Evolutionary conservation across 2,329 filamentous ascomycete genomes (phyloP).

Genomic region (Trichoderma sp.): DNA sequence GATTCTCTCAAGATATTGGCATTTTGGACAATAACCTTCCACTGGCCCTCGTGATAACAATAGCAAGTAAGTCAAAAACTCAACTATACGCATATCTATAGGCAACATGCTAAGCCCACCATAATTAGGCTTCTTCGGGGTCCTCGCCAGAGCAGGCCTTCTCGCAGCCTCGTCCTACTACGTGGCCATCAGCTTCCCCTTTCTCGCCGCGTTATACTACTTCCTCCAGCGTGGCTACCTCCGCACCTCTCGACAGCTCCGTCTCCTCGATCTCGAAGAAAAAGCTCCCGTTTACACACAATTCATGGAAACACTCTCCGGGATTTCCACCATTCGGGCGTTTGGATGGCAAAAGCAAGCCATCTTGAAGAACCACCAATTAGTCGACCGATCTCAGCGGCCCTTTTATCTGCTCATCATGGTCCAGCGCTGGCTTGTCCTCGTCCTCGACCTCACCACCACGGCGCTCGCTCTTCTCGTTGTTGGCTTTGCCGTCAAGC

Average conservation of each 20-base stretch:
- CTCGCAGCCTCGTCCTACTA: constrained; percentile 37
- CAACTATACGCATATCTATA: not conserved
- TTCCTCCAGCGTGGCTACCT: constrained; percentile 50
- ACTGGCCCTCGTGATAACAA: constrained; percentile 40
- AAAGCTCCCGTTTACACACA: constrained; percentile 47
- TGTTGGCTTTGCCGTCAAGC: constrained; percentile 50
- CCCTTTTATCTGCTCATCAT: constrained; percentile 62
- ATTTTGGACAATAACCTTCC: constrained; percentile 50
- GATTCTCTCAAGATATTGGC: constrained; percentile 50
- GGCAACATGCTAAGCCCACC: not conserved
- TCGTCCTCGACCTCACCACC: constrained; percentile 56
- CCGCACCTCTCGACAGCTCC: constrained; percentile 48
- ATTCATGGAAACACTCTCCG: constrained; percentile 52
- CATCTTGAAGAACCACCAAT: constrained; percentile 48
- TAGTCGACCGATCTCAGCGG: constrained; percentile 58
- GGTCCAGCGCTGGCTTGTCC: constrained; percentile 60
- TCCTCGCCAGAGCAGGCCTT: constrained; percentile 36
- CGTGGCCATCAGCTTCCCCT: constrained; percentile 49
- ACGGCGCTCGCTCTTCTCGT: constrained; percentile 52
- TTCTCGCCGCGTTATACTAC: constrained; percentile 48
- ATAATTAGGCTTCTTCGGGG: constrained; percentile 41
- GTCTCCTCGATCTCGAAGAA: constrained; percentile 48
- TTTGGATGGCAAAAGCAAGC: constrained; percentile 53
- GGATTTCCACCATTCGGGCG: constrained; percentile 55
- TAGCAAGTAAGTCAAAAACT: constrained; percentile 41